A percentile compares a stretch with the other conserved stretches of the same genome.
phyloP scores from a whole-genome alignment of 768 basidiomycete genomes.

The Lentinula lateritia region DNA sequence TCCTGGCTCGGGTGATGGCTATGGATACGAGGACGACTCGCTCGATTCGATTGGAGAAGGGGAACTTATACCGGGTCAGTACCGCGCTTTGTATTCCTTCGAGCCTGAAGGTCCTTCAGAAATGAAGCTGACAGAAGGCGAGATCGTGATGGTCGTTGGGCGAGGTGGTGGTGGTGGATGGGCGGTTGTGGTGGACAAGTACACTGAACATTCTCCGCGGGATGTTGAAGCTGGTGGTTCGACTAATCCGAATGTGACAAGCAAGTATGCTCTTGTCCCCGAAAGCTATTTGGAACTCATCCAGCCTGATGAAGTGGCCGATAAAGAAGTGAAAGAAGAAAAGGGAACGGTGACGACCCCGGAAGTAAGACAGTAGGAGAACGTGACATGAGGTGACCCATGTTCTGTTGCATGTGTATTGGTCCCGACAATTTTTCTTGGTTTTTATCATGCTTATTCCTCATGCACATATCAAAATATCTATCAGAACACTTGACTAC shows the following conservation, averaged over 20 bases:
- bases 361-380: background rate
- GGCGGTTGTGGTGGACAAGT: slow-evolving; percentile 59
- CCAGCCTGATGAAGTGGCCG: slow-evolving; percentile 35
- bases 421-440: no score
- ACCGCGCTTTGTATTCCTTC: slow-evolving; percentile 75
- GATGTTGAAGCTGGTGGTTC: background rate
- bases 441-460: no score
- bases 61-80: slow-evolving; percentile 58
- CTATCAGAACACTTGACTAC: no score
- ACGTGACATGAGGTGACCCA: background rate
- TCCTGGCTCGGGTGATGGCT: slow-evolving; percentile 7
- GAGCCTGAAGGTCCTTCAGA: slow-evolving; percentile 78
- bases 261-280: slow-evolving; percentile 64
- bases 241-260: slow-evolving; percentile 3
- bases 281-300: slow-evolving; percentile 71
- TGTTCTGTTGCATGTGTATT: background rate
- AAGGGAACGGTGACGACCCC: background rate
- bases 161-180: slow-evolving; percentile 68
- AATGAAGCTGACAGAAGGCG: slow-evolving; percentile 75
- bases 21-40: slow-evolving; percentile 16
- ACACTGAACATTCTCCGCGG: slow-evolving; percentile 15
- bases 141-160: slow-evolving; percentile 68
- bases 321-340: slow-evolving; percentile 9
- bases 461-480: no score
- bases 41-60: slow-evolving; percentile 24